phyloP scores from a whole-genome alignment of 2,329 filamentous ascomycete genomes.

The Didymella exigua region DNA sequence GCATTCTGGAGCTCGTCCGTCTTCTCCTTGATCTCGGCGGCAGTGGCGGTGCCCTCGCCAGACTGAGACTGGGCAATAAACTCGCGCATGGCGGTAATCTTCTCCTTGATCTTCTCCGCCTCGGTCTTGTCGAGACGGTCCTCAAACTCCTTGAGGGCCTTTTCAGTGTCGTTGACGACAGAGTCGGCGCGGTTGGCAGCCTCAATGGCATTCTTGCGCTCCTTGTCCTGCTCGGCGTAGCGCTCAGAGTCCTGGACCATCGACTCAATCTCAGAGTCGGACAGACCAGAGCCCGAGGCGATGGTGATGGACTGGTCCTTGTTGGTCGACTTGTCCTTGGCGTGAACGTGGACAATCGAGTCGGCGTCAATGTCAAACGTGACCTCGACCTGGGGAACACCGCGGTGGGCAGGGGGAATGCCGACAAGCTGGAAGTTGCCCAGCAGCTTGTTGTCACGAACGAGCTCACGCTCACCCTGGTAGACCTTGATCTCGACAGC shows the following conservation, averaged over 20 bases:
- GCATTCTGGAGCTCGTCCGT: constrained; percentile 96
- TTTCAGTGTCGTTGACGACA: constrained; percentile 96
- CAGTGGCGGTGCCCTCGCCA: constrained; percentile 83
- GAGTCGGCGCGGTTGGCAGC: constrained; percentile 96
- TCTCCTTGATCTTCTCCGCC: constrained; percentile 90
- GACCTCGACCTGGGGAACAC: constrained; percentile 95
- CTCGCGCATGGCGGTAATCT: constrained; percentile 84
- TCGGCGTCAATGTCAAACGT: constrained; percentile 99
- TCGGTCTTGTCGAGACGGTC: constrained; percentile 97
- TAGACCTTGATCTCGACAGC: constrained; percentile 99
- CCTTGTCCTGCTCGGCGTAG: constrained; percentile 93
- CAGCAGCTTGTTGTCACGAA: constrained; percentile 97
- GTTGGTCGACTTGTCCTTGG: constrained; percentile 98
- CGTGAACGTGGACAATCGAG: constrained; percentile 96
- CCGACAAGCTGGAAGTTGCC: constrained; percentile 99
- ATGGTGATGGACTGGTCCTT: constrained; percentile 99
- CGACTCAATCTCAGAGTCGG: constrained; percentile 89
- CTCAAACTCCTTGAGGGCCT: constrained; percentile 94
- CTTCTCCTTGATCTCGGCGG: constrained; percentile 97
- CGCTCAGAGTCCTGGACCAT: constrained; percentile 99
- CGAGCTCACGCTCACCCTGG: constrained; percentile 99
- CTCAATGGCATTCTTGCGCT: constrained; percentile 94
- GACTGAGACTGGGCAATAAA: constrained; percentile 93
- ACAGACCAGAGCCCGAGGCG: constrained; percentile 95
- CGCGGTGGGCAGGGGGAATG: constrained; percentile 93